Evolutionary conservation across 1,139 yeast genomes (phyloP), one percentile per base, ranked within the genome.

Genomic region (Candida tunisiensis): DNA sequence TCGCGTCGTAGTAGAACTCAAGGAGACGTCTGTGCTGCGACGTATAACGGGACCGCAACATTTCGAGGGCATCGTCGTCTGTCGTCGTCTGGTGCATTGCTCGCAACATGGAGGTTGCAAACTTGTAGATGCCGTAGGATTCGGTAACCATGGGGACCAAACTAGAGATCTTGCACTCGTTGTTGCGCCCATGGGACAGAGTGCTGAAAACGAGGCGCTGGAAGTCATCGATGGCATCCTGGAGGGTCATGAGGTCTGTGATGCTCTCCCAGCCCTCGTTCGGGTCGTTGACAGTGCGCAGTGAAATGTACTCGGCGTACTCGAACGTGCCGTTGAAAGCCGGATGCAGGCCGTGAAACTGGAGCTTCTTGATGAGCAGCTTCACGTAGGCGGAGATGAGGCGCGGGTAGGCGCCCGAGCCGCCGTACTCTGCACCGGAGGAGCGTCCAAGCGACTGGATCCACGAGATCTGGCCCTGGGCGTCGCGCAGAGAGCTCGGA

Each of bases 321-420:
- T 88, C 98, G 53, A 88, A 88, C 25, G 85, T 83, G 13, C 96
- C 96, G 45, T 79, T 85, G 55, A 85, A 88, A 3, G 85, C 93
- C 9, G 82, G 73, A 45, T 88, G 93, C 34, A 68, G 65, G 31
- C 77, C 69, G 48, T 88, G 96, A 50, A 88, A 88, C 32, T 69
- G 69, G 37, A 88, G 62, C 47, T 88, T 88, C 42, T 66, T 65
- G 31, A 78, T 55, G 33, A 88, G 55, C 37, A 69, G 78, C 24
- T 62, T 60, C 26, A 73, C 82, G 44, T 83, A 88, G 42, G 78
- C 93, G 32, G 62, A 65, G 40, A 85, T 82, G 34, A 88, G 61
- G 36, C 75, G 61, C 2, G 83, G 77, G 42, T 82, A 83, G 16
- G 74, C 69, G 28, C 48, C 37, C 9, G 17, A 47, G 22, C 44